Percentiles rank a stretch among this genome's conserved stretches.
Conservation (phyloP, 495 filamentous ascomycete species). For the Hypoxylon fragiforme region DNA sequence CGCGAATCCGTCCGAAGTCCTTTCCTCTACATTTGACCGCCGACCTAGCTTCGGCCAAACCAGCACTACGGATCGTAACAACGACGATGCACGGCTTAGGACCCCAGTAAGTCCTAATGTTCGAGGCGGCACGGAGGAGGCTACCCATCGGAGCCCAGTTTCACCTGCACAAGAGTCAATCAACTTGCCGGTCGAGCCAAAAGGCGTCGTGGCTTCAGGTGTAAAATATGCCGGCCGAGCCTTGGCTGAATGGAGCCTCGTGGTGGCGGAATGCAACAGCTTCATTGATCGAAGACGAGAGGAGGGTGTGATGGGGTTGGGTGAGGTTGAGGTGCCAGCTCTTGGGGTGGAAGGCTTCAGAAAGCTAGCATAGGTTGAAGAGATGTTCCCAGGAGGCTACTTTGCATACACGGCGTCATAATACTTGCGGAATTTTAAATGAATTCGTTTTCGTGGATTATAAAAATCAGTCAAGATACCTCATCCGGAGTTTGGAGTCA, state of each 20-base stretch:
- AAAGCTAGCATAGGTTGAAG: conserved; percentile 47
- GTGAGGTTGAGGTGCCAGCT: conserved; percentile 82
- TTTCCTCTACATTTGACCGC: conserved; percentile 19
- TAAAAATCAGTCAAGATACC: conserved; percentile 16
- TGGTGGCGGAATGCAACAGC: conserved; percentile 86
- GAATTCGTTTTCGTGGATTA: conserved; percentile 10
- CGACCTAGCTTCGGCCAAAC: conserved; percentile 23
- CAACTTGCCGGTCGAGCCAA: conserved; percentile 43
- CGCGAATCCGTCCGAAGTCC: conserved; percentile 33
- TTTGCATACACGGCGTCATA: conserved; percentile 21
- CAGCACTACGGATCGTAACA: conserved; percentile 19
- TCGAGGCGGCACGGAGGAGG: conserved; percentile 21
- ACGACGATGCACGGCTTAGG: conserved; percentile 27
- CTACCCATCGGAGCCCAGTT: conserved; percentile 7
- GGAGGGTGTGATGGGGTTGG: conserved; percentile 78
- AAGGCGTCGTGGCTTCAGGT: conserved; percentile 41
- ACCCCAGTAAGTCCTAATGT: conserved; percentile 17
- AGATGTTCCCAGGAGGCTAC: neutral
- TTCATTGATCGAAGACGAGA: conserved; percentile 86
- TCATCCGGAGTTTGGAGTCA: conserved; percentile 29
- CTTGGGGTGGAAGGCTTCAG: conserved; percentile 85
- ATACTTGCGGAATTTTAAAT: conserved; percentile 8
- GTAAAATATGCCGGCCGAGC: conserved; percentile 82
- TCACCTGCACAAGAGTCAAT: conserved; percentile 32
- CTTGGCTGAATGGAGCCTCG: conserved; percentile 85